Percentiles rank a stretch among this genome's conserved stretches.
Evolutionary conservation across 2,329 filamentous ascomycete species (phyloP).

Genomic region (Cladophialophora yegresii): DNA sequence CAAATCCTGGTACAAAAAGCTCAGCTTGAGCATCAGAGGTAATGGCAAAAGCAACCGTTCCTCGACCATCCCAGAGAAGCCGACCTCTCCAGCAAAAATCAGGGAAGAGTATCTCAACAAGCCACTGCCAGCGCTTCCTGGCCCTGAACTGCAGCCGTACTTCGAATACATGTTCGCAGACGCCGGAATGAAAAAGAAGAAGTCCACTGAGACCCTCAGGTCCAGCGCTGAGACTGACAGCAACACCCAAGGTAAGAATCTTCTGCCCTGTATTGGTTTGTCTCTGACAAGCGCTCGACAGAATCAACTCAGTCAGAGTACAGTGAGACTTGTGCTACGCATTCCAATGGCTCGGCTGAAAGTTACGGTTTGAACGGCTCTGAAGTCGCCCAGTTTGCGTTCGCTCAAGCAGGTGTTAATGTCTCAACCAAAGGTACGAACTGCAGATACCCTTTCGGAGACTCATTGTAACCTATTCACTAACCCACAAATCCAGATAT

Average conservation of each 20-base stretch:
- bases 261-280: not conserved
- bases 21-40: slow-evolving; percentile 10
- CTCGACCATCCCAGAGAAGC: slow-evolving; percentile 2
- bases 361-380: slow-evolving; percentile 12
- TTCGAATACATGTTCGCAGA: slow-evolving; percentile 28
- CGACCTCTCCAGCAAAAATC: slow-evolving; percentile 5
- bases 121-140: slow-evolving; percentile 26
- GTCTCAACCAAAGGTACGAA: slow-evolving; percentile 18
- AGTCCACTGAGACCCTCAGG: slow-evolving; percentile 2
- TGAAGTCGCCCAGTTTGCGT: slow-evolving; percentile 19
- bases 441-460: not conserved
- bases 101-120: slow-evolving; percentile 27
- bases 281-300: not conserved
- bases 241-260: not conserved
- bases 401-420: slow-evolving; percentile 20
- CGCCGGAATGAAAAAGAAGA: slow-evolving; percentile 13
- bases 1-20: slow-evolving; percentile 19
- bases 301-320: not conserved
- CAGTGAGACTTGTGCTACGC: not conserved
- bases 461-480: not conserved
- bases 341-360: not conserved
- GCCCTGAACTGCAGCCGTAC: slow-evolving; percentile 8
- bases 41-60: not conserved
- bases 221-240: slow-evolving; percentile 1
- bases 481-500: not conserved